Conservation (phyloP, 352 stramenopile genomes). For the Pythium sukuiense region DNA sequence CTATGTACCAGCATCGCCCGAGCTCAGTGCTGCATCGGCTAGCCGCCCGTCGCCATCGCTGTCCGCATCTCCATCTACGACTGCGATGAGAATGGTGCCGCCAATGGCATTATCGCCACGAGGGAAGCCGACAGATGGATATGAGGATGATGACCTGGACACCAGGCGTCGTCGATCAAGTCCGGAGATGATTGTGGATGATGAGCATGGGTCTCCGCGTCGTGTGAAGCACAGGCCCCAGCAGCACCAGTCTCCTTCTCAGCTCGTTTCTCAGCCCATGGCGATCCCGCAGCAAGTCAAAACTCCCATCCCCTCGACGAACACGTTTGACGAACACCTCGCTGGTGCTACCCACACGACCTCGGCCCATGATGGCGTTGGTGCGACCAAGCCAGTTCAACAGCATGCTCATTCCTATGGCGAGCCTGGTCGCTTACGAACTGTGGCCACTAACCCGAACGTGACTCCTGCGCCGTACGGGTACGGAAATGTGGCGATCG, state of each 20-base stretch:
- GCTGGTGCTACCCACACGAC: slow-evolving; percentile 21
- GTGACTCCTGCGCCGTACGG: slow-evolving; percentile 70
- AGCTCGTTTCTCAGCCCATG: slow-evolving; percentile 79
- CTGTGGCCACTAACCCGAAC: slow-evolving; percentile 54
- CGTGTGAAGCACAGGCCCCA: slow-evolving; percentile 8
- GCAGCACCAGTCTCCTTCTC: slow-evolving; percentile 28
- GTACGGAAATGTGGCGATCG: slow-evolving; percentile 76
- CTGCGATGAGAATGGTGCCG: slow-evolving; percentile 6
- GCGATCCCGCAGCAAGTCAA: slow-evolving; percentile 65
- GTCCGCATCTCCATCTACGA: not conserved
- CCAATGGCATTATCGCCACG: slow-evolving; percentile 1
- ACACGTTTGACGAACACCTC: slow-evolving; percentile 27
- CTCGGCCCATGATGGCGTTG: slow-evolving; percentile 21
- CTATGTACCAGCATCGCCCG: slow-evolving; percentile 72
- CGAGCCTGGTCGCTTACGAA: slow-evolving; percentile 49
- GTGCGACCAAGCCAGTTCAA: slow-evolving; percentile 22
- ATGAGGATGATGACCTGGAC: not conserved
- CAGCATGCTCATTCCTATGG: slow-evolving; percentile 76
- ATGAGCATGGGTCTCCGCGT: not conserved
- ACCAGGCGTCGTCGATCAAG: slow-evolving; percentile 41
- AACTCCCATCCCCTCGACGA: slow-evolving; percentile 25
- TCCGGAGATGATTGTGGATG: slow-evolving; percentile 26
- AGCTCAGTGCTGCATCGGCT: slow-evolving; percentile 25
- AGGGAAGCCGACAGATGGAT: not conserved
- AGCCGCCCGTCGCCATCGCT: slow-evolving; percentile 1